Base-by-base conservation (phyloP, 371 early-diverging fungal species). In the Lichtheimia hyalospora region DNA sequence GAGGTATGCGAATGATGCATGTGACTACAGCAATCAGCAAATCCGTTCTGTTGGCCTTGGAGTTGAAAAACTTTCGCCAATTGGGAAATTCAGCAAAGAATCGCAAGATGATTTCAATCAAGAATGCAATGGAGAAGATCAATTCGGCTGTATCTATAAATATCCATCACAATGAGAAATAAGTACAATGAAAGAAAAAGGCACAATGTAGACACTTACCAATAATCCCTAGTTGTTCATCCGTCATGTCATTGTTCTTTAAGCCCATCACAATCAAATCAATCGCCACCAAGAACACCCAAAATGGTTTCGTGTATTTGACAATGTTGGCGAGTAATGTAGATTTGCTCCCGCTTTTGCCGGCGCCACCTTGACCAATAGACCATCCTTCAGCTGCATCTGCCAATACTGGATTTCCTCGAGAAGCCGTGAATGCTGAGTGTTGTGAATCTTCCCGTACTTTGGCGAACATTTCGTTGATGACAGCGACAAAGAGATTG, bases 401-500 rank as follows among this genome's bases (percentile, higher is more conserved):
- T 18, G 70, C 75, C 57, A 81, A 61, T 0, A 79, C 63, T 1
- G 82, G 46, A 52, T 61, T 76, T 73, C 77, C 62, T 79, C 16
- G 80, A 74, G 10, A 71, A 4, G 34, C 70, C 10, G 82, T 84
- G 49, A 87, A 87, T 5, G 86, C 88, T 0, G 88, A 85, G 56
- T 84, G 85, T 23, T 86, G 72, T 5, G 83, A 81, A 62, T 87
- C 87, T 64, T 86, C 88, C 40, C 88, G 73, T 24, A 87, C 84
- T 68, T 86, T 84, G 49, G 85, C 86, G 78, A 90, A 90, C 81
- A 87, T 83, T 62, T 85, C 86, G 20, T 83, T 82, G 61, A 86
- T 86, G 18, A 88, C 90, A 12, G 90, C 88, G 34, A 90, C 82
- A 62, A 90, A 88, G 42, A 88, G 65, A 62, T 89, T 88, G 54